Base-by-base conservation (phyloP, 148 eudicot species). In the Silene conica region DNA sequence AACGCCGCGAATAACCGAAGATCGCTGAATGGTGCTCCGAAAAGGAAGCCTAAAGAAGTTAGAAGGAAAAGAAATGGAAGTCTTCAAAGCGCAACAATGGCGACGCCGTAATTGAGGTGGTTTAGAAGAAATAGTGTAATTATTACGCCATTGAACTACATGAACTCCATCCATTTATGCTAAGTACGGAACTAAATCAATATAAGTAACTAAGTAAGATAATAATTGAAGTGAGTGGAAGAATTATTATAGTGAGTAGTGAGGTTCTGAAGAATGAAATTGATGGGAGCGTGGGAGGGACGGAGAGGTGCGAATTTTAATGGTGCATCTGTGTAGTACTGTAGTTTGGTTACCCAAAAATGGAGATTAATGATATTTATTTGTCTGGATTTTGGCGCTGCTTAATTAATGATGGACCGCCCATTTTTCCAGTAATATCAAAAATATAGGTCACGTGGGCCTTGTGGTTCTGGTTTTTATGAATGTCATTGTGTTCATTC, bases 121-220 rank as follows among this genome's bases (percentile, higher is more conserved):
- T 50, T 69, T 69, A 19, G 71, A 48, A 22, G 57, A 46, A 2
- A 67, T 41, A 31, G 21, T 18, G 26, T 52, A 5, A 48, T 22
- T 59, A 59, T 15, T 20, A 59, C 13, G 60, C 41, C 60, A 23
- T 14, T 68, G 56, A 21, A 46, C 4, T 46, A 46, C 34, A 45
- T 45, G 71, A 68, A 52, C 5, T 69, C 60, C 72, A 8, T 69
- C 72, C 72, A 69, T 46, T 68, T 12, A 10, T 68, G 6, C 55
- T 68, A 68, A 68, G 46, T 68, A 68, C 48, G 43, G 59, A 69
- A 46, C 1, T 21, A 22, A 69, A 50, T 50, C 16, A 50, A 8
- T 38, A n/a, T n/a, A n/a, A n/a, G n/a, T n/a, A n/a, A n/a, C 8
- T 55, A 55, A 55, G 16, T 14, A 55, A 2, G 13, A 55, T 55